Evolutionary conservation across 192 early-diverging fungal genomes (phyloP).

Genomic region (Funneliformis geosporum): DNA sequence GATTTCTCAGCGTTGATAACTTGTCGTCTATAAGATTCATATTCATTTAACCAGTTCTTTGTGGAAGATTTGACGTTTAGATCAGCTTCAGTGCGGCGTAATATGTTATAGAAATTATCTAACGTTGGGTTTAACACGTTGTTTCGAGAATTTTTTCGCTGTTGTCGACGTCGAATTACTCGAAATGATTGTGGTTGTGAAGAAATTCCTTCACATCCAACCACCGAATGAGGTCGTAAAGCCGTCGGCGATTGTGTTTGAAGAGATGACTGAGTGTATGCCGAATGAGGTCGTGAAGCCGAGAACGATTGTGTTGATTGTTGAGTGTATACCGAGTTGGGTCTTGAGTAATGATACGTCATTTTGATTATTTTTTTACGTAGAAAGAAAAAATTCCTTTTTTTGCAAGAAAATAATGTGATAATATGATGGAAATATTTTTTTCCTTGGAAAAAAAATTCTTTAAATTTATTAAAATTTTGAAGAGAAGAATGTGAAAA

Average conservation of each 20-base stretch:
- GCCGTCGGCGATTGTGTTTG: neutral
- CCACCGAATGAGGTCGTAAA: neutral
- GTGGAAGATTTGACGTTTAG: neutral
- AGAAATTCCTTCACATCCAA: neutral
- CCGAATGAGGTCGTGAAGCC: neutral
- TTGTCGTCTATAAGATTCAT: neutral
- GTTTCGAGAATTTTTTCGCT: neutral
- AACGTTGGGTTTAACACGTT: conserved; percentile 11
- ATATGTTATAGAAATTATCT: conserved; percentile 18
- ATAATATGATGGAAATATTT: no score
- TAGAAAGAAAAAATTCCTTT: neutral
- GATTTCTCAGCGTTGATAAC: neutral
- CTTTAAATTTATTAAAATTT: no score
- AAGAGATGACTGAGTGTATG: neutral
- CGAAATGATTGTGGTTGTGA: conserved; percentile 1
- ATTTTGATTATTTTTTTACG: neutral
- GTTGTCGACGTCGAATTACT: conserved; percentile 13
- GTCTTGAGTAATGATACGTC: neutral
- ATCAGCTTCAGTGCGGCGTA: neutral
- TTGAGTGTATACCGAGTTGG: neutral
- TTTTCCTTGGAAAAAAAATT: neutral
- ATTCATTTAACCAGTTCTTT: conserved; percentile 16
- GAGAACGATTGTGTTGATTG: neutral
- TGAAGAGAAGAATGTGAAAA: no score
- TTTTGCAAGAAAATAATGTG: neutral